phyloP scores from a whole-genome alignment of 345 rosid species.

The Cochlearia excelsa region DNA sequence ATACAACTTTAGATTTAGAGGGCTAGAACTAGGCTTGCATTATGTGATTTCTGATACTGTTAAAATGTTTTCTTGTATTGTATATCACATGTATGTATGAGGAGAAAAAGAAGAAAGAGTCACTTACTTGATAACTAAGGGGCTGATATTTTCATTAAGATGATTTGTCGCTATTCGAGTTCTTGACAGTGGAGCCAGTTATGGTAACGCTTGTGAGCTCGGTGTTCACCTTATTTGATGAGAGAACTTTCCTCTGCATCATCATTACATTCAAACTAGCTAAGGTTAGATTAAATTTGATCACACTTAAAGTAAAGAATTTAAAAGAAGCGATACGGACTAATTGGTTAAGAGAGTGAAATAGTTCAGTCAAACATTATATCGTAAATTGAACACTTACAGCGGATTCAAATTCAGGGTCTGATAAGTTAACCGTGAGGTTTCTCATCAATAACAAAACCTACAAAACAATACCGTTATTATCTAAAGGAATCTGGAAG shows the following conservation, averaged over 20 bases:
- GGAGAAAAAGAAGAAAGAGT: neutral
- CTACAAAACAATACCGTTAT: conserved; percentile 41
- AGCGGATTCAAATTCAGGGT: conserved; percentile 79
- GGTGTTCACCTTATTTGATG: conserved; percentile 44
- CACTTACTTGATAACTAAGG: conserved; percentile 24
- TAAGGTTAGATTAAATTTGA: conserved; percentile 25
- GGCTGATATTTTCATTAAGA: conserved; percentile 31
- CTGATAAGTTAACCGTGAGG: conserved; percentile 77
- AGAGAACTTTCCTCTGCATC: conserved; percentile 49
- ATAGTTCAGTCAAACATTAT: conserved; percentile 3
- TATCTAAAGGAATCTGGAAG: neutral
- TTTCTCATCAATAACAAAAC: conserved; percentile 87
- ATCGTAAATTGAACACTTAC: conserved; percentile 52
- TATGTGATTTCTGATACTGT: neutral
- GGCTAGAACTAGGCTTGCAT: conserved; percentile 3
- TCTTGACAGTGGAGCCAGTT: conserved; percentile 34
- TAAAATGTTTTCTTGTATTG: conserved; percentile 11
- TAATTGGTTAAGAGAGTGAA: conserved; percentile 1
- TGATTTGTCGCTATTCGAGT: conserved; percentile 42
- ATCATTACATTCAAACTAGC: conserved; percentile 41
- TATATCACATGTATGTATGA: neutral
- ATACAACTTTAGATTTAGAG: neutral
- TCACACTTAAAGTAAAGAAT: neutral
- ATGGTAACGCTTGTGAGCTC: conserved; percentile 38
- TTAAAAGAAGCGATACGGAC: conserved; percentile 9